Evolutionary conservation across 257 asterid genomes (phyloP).

Genomic region (Voacanga thouarsii): DNA sequence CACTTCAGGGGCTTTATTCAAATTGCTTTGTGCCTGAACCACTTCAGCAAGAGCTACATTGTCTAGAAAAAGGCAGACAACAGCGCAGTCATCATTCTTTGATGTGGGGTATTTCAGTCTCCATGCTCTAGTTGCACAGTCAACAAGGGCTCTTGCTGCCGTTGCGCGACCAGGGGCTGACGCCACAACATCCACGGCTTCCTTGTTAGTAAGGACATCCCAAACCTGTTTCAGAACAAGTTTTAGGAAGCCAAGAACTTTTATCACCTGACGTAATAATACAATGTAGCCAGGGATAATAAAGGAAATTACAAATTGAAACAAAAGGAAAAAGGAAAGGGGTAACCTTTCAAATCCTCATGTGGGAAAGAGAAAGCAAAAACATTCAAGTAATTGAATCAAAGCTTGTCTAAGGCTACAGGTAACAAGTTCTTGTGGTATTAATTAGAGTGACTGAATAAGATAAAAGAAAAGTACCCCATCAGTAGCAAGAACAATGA

Average conservation of each 20-base stretch:
- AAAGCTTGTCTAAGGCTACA: not conserved
- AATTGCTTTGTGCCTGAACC: constrained; percentile 22
- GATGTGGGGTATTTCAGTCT: constrained; percentile 97
- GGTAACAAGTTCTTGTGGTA: not conserved
- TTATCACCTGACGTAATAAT: not conserved
- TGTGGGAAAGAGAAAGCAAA: not conserved
- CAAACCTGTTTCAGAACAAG: constrained; percentile 57
- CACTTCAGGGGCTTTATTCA: constrained; percentile 23
- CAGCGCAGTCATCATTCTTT: constrained; percentile 95
- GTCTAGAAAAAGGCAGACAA: constrained; percentile 72
- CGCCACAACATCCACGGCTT: constrained; percentile 88
- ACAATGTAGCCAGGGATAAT: not conserved
- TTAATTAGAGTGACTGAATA: not conserved
- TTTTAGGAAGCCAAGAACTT: not conserved
- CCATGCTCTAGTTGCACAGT: constrained; percentile 97
- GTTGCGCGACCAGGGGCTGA: constrained; percentile 82
- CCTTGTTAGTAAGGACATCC: constrained; percentile 97
- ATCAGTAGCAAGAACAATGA: constrained; percentile 87
- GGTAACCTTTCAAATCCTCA: not conserved
- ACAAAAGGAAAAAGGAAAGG: not conserved
- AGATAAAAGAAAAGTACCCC: constrained; percentile 50
- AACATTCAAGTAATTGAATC: not conserved
- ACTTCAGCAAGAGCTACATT: constrained; percentile 17
- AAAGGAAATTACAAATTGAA: not conserved
- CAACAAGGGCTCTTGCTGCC: constrained; percentile 89